Evolutionary conservation across 2,329 filamentous ascomycete species (phyloP).

Genomic region (Apiospora pterosperma): DNA sequence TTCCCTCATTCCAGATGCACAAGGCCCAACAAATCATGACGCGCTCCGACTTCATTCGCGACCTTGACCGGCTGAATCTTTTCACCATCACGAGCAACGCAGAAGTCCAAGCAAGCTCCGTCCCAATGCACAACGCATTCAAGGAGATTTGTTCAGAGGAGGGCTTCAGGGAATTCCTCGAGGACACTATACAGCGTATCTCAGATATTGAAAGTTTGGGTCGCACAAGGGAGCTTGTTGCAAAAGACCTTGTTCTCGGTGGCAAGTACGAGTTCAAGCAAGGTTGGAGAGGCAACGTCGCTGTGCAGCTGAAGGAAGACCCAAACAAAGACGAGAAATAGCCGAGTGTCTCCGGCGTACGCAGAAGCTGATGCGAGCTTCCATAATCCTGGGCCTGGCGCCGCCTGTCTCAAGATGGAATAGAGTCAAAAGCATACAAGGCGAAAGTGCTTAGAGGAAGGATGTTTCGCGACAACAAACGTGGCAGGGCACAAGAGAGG

Average conservation of each 20-base stretch:
- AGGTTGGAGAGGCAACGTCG: slow-evolving; percentile 32
- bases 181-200: slow-evolving; percentile 81
- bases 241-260: slow-evolving; percentile 87
- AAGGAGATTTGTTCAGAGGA: slow-evolving; percentile 72
- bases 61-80: slow-evolving; percentile 89
- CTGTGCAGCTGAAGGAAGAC: slow-evolving; percentile 40
- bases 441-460: not conserved
- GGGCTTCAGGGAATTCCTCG: slow-evolving; percentile 79
- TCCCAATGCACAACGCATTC: slow-evolving; percentile 95
- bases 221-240: slow-evolving; percentile 88
- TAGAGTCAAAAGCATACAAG: not conserved
- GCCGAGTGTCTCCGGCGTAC: not conserved
- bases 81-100: slow-evolving; percentile 90
- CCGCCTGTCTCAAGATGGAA: not conserved
- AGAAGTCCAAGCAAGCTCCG: slow-evolving; percentile 85
- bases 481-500: not conserved
- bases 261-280: slow-evolving; percentile 69
- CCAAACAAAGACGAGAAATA: slow-evolving; percentile 11
- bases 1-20: slow-evolving; percentile 79
- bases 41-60: slow-evolving; percentile 86
- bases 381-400: not conserved
- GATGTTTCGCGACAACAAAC: not conserved
- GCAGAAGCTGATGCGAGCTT: not conserved
- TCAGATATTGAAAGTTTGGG: slow-evolving; percentile 90
- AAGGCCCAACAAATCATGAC: slow-evolving; percentile 92